Conservation (phyloP, 169 alveolate species). For the Cryptosporidium bovis region DNA sequence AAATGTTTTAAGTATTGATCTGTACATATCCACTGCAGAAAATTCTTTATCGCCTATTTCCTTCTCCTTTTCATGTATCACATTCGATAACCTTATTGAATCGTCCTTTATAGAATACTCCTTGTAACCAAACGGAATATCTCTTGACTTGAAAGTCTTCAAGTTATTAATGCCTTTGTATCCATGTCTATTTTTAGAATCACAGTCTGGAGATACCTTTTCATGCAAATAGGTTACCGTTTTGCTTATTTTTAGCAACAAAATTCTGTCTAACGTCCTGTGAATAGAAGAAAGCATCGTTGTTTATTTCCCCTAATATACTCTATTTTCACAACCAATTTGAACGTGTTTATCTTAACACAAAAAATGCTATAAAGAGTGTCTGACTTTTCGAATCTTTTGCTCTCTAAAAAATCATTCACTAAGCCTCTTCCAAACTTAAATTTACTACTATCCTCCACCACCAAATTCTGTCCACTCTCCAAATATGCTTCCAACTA, state of each 20-base stretch:
- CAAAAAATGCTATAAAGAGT: too few relatives aligned
- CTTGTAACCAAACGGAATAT: conserved; percentile 45
- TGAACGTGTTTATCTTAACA: too few relatives aligned
- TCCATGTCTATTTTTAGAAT: background rate
- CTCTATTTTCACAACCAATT: background rate
- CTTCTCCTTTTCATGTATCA: conserved; percentile 16
- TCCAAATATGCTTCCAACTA: too few relatives aligned
- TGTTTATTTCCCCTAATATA: background rate
- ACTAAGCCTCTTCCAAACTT: too few relatives aligned
- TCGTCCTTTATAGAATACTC: conserved; percentile 22
- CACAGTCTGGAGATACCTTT: background rate
- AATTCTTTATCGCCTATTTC: conserved; percentile 11
- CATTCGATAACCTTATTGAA: conserved; percentile 15
- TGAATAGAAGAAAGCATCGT: background rate
- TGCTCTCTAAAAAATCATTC: too few relatives aligned
- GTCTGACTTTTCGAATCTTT: too few relatives aligned
- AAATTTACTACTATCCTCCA: too few relatives aligned
- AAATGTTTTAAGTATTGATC: conserved; percentile 44
- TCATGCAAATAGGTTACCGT: conserved; percentile 44
- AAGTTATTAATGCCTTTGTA: conserved; percentile 2
- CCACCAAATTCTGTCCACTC: too few relatives aligned
- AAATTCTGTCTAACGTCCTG: conserved; percentile 5
- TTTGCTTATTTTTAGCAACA: conserved; percentile 23
- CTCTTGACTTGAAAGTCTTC: conserved; percentile 47
- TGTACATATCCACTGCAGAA: conserved; percentile 30